Base-by-base conservation (phyloP, 2,329 filamentous ascomycete genomes). In the Orbilia brochopaga region DNA sequence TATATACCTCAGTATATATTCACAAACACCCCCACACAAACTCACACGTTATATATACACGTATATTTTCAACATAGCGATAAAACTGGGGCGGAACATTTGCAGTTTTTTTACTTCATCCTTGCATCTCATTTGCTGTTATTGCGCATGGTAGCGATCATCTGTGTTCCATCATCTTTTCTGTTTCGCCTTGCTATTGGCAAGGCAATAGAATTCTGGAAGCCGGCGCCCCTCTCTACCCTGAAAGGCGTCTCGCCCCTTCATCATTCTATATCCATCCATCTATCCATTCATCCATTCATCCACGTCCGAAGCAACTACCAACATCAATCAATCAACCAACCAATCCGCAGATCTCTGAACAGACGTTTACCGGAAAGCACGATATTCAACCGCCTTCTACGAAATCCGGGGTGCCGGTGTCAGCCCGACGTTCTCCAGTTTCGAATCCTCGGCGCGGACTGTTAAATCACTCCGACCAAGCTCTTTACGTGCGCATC, bases 81-180 rank as follows among this genome's bases (percentile, higher is more conserved):
- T 63, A 48, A 48, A 48, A 61, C 51, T 37, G 32, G 59, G 59
- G 59, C 48, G 59, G 59, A 63, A 37, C 58, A 35, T 55, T 63
- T 63, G 59, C 59, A 35, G 44, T 13, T 53, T 63, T 54, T 23
- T 54, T 44, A 19, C 15, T 19, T 46, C 5, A 11, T 52, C 6
- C 19, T 48, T 54, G 35, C 50, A 24, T 62, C 19, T 37, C n/a
- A 44, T 37, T 62, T 62, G 58, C 32, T 44, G 27, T 62, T 40
- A 53, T 54, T 54, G 35, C 58, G 24, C 44, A 21, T 40, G 37
- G 50, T 37, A 48, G 50, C 58, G 50, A 62, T 46, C 11, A 37
- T 35, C 42, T 53, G 27, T 44, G 24, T n/a, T 24, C 42, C 30
- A n/a, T 13, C 57, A 61, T 62, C 35, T 21, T 62, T 62, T n/a